Evolutionary conservation across 2,329 filamentous ascomycete species (phyloP).

Genomic region (Pyricularia sp.): DNA sequence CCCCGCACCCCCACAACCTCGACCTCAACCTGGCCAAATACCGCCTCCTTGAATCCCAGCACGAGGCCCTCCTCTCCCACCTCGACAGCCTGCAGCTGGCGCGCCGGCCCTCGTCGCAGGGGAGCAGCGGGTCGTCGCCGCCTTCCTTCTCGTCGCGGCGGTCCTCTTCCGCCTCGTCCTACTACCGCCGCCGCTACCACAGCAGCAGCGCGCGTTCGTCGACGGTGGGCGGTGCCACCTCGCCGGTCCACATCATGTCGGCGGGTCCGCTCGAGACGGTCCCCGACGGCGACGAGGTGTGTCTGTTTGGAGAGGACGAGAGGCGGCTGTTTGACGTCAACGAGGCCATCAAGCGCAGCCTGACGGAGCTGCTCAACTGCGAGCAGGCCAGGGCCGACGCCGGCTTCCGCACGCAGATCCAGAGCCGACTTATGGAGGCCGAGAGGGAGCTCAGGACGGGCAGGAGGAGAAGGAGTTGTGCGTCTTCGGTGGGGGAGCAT

Average conservation of each 20-base stretch:
- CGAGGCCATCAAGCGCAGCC: constrained; percentile 50
- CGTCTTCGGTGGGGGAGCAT: neutral
- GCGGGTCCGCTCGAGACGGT: constrained; percentile 22
- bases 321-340: constrained; percentile 46
- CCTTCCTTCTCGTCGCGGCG: constrained; percentile 18
- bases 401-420: constrained; percentile 47
- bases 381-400: constrained; percentile 41
- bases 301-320: constrained; percentile 32
- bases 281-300: constrained; percentile 37
- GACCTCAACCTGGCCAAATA: constrained; percentile 45
- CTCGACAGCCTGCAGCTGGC: constrained; percentile 38
- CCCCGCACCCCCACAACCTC: constrained; percentile 23
- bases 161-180: neutral
- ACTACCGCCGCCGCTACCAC: constrained; percentile 11
- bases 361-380: constrained; percentile 54
- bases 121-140: constrained; percentile 25
- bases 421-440: constrained; percentile 49
- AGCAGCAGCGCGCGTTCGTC: constrained; percentile 13
- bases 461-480: constrained; percentile 34
- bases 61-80: constrained; percentile 40
- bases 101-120: constrained; percentile 40
- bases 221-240: constrained; percentile 20
- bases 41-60: constrained; percentile 42
- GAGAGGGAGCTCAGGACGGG: constrained; percentile 48
- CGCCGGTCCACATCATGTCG: constrained; percentile 11